Evolutionary conservation across 2,329 filamentous ascomycete genomes (phyloP), one percentile per base, ranked within the genome.

Genomic region (Ceratocystis colombiana): DNA sequence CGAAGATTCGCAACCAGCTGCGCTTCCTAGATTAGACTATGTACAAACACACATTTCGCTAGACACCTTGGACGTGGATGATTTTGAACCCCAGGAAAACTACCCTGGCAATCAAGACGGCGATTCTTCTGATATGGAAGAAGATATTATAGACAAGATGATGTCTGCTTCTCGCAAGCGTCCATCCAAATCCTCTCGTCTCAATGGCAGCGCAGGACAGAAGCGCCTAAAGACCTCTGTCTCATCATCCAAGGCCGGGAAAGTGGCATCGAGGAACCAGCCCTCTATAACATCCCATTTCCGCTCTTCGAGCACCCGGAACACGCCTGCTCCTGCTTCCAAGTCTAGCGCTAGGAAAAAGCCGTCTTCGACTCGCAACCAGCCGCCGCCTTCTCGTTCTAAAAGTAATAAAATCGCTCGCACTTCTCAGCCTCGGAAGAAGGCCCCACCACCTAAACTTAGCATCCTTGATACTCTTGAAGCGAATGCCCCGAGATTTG

Each of bases 391-490:
- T 17, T 33, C 55, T 44, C 22, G 46, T 37, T 17, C n/a, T 22
- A 62, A 44, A 28, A n/a, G 25, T 22, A 20, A 12, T 28, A 57
- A 6, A 55, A 28, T 37, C 30, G 20, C 30, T 5, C 46, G 28
- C 3, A 2, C 55, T 5, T 30, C 57, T 70, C 46, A 22, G 28
- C 22, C 41, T 64, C 50, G 37, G 66, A 66, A 7, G 4, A 62
- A 53, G 10, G 71, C 25, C 8, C 37, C 62, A 1, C 74, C 80
- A n/a, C 82, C 82, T 2, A 74, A 72, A 22, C 76, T 87, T 22
- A 81, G 84, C 69, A 85, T 87, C 66, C 71, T 87, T n/a, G 84
- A 87, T 72, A 79, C 85, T 25, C 76, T 81, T 57, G 79, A 81
- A 68, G 72, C 76, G 1, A 71, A 77, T 67, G 81, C 83, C 0